Evolutionary conservation across 345 rosid species (phyloP).

Genomic region (Euphorbia pulcherrima): DNA sequence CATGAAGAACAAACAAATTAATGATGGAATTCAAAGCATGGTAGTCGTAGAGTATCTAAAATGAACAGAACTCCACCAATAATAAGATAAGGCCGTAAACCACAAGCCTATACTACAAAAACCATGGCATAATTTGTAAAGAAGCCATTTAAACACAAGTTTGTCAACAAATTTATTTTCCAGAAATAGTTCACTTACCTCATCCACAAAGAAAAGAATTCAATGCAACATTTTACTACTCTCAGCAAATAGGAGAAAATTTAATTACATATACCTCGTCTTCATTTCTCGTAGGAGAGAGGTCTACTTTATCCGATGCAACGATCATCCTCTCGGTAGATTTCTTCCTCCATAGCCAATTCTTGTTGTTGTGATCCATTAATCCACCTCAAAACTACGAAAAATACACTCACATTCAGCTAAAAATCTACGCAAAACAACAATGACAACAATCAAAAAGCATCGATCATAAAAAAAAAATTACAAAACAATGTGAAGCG

Average conservation of each 20-base stretch:
- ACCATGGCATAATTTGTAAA: background rate
- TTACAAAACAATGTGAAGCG: background rate
- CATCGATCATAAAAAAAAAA: background rate
- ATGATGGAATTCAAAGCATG: background rate
- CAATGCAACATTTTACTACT: background rate
- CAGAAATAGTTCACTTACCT: conserved; percentile 1
- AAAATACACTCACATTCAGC: background rate
- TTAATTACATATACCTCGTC: conserved; percentile 65
- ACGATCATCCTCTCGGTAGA: conserved; percentile 49
- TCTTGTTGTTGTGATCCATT: conserved; percentile 38
- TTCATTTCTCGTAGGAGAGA: conserved; percentile 34
- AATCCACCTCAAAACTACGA: background rate
- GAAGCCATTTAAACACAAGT: background rate
- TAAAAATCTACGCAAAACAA: conserved; percentile 15
- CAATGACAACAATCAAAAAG: background rate
- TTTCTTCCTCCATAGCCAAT: conserved; percentile 89
- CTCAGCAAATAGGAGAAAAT: background rate
- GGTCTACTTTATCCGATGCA: conserved; percentile 34
- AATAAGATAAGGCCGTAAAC: background rate
- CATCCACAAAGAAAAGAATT: background rate
- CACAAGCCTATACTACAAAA: background rate
- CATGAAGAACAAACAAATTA: background rate
- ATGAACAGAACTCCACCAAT: conserved; percentile 10
- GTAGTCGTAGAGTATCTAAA: background rate
- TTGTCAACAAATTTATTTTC: background rate